Conservation (phyloP, 345 rosid genomes). For the Balakata baccata region DNA sequence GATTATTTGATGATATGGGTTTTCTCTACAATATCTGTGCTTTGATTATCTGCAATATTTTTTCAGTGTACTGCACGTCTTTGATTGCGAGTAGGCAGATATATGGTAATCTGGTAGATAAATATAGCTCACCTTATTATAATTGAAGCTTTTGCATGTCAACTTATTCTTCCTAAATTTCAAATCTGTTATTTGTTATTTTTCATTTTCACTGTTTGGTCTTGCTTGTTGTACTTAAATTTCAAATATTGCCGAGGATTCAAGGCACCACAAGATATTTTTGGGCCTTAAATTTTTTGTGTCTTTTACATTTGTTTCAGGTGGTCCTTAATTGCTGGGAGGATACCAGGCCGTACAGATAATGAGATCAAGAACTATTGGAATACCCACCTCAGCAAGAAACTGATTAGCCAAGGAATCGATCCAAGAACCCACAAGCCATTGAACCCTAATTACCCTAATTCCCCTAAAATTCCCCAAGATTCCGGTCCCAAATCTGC, state of each 20-base stretch:
- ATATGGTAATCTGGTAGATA: too few species aligned
- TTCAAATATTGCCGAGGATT: not conserved
- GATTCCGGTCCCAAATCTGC: constrained; percentile 8
- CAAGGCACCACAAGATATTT: not conserved
- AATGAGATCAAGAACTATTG: constrained; percentile 33
- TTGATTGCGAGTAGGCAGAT: too few species aligned
- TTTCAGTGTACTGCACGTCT: not conserved
- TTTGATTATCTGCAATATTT: too few species aligned
- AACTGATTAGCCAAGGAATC: constrained; percentile 30
- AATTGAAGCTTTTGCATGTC: too few species aligned
- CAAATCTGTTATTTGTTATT: too few species aligned
- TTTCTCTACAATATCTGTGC: not conserved
- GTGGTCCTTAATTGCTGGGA: constrained; percentile 31
- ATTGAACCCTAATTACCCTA: constrained; percentile 16
- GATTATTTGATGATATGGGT: not conserved
- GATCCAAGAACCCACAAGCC: constrained; percentile 33
- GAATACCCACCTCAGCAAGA: constrained; percentile 31
- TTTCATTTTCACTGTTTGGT: too few species aligned
- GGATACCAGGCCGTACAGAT: constrained; percentile 30
- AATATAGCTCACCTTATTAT: too few species aligned
- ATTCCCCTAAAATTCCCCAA: not conserved
- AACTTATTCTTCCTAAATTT: too few species aligned
- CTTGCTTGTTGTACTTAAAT: not conserved
- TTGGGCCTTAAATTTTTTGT: not conserved
- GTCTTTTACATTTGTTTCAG: constrained; percentile 6